phyloP scores from a whole-genome alignment of 2,329 filamentous ascomycete genomes.

The Colletotrichum filicis region DNA sequence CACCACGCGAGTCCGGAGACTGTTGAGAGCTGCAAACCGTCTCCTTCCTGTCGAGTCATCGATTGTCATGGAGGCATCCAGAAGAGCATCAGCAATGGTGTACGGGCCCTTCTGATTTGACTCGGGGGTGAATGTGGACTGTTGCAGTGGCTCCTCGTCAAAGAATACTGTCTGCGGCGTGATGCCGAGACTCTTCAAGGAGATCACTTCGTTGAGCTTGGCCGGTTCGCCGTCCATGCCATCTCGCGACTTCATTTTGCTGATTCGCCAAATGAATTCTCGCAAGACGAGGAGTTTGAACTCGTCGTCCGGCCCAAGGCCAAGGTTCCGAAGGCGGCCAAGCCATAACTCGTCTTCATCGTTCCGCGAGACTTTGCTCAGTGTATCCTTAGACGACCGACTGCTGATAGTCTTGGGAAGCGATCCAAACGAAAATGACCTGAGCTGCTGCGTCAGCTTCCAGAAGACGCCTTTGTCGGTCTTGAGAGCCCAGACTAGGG shows the following conservation, averaged over 20 bases:
- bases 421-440: slow-evolving; percentile 71
- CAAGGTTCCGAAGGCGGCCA: slow-evolving; percentile 83
- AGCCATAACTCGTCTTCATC: slow-evolving; percentile 97
- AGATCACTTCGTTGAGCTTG: slow-evolving; percentile 77
- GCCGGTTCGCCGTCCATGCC: slow-evolving; percentile 47
- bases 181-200: slow-evolving; percentile 79
- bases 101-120: slow-evolving; percentile 63
- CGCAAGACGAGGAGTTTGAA: slow-evolving; percentile 86
- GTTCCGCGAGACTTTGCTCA: slow-evolving; percentile 77
- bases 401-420: slow-evolving; percentile 62
- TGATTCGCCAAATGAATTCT: slow-evolving; percentile 92
- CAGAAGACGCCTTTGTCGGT: slow-evolving; percentile 87
- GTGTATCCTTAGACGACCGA: slow-evolving; percentile 67
- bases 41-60: slow-evolving; percentile 72
- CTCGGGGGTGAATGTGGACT: slow-evolving; percentile 46
- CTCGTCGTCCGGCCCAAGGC: slow-evolving; percentile 85
- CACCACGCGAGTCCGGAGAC: slow-evolving; percentile 38
- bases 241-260: slow-evolving; percentile 74
- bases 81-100: slow-evolving; percentile 88
- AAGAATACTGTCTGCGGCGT: slow-evolving; percentile 93
- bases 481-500: slow-evolving; percentile 86
- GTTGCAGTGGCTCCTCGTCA: slow-evolving; percentile 75
- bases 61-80: slow-evolving; percentile 92
- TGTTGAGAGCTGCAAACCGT: slow-evolving; percentile 62
- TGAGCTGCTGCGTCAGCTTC: slow-evolving; percentile 78